Percentiles rank a stretch among this genome's conserved stretches.
Conservation (phyloP, 495 filamentous ascomycete genomes). For the Penicillium salamii region DNA sequence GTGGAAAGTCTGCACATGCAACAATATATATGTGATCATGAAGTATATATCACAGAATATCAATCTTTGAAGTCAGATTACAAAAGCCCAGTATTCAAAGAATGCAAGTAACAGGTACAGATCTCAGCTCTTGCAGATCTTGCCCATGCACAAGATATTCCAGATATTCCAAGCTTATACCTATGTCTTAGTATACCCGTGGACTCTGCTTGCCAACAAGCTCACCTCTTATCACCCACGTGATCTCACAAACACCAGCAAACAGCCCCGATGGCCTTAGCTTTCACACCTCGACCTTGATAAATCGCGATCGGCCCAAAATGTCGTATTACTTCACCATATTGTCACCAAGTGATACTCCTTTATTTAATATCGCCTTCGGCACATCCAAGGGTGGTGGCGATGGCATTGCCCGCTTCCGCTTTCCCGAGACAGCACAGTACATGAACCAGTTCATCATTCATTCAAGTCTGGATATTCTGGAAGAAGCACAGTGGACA, state of each 20-base stretch:
- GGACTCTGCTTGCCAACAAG: neutral
- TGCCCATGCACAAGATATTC: too few relatives aligned
- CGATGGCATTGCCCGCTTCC: constrained; percentile 77
- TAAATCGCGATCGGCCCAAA: constrained; percentile 15
- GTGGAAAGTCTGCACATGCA: too few relatives aligned
- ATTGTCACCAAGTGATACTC: constrained; percentile 88
- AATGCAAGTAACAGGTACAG: too few relatives aligned
- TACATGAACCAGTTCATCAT: constrained; percentile 98
- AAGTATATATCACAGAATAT: too few relatives aligned
- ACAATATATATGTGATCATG: too few relatives aligned
- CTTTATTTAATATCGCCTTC: constrained; percentile 93
- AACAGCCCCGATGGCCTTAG: constrained; percentile 6
- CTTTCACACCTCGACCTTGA: constrained; percentile 4
- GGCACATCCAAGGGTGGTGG: constrained; percentile 92
- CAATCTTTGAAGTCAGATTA: too few relatives aligned
- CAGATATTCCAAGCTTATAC: too few relatives aligned
- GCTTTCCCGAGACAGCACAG: constrained; percentile 77
- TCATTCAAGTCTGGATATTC: constrained; percentile 86
- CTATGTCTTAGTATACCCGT: too few relatives aligned
- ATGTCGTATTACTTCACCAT: constrained; percentile 99
- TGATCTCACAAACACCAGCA: constrained; percentile 4
- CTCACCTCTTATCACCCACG: constrained; percentile 21
- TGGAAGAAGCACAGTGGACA: constrained; percentile 93
- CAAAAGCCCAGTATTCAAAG: too few relatives aligned
- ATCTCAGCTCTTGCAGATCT: too few relatives aligned